Percentiles rank a stretch among this genome's conserved stretches.
phyloP scores from a whole-genome alignment of 1,139 yeast genomes.

The Yamadazyma dushanensis region DNA sequence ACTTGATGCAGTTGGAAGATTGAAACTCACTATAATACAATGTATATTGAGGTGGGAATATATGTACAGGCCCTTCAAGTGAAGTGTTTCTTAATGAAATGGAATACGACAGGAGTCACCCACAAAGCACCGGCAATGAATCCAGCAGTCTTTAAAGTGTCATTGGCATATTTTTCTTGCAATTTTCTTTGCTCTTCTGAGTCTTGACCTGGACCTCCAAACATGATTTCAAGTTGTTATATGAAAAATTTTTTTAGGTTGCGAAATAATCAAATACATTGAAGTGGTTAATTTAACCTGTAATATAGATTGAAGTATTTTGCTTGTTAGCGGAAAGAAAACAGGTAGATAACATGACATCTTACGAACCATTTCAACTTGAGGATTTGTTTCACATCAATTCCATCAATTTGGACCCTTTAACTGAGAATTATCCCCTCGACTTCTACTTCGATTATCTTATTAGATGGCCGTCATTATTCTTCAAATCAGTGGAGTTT shows the following conservation, averaged over 20 bases:
- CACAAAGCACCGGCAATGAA: conserved; percentile 77
- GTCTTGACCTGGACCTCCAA: conserved; percentile 68
- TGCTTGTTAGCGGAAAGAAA: background rate
- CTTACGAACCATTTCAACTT: conserved; percentile 81
- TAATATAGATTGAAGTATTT: no score
- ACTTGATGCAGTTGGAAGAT: conserved; percentile 30
- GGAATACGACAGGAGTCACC: conserved; percentile 67
- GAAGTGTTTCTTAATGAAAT: conserved; percentile 60
- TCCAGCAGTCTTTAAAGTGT: conserved; percentile 67
- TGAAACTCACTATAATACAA: background rate
- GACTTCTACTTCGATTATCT: conserved; percentile 84
- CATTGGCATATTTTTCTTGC: conserved; percentile 68
- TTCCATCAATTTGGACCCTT: conserved; percentile 77
- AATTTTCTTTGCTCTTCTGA: conserved; percentile 77
- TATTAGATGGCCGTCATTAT: conserved; percentile 82
- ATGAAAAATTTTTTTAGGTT: conserved; percentile 2
- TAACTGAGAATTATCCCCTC: conserved; percentile 87
- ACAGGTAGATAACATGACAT: conserved; percentile 56
- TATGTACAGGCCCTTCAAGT: conserved; percentile 17
- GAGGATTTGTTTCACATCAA: conserved; percentile 76
- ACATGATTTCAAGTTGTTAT: conserved; percentile 43
- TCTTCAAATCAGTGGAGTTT: conserved; percentile 68
- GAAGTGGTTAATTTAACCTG: no score
- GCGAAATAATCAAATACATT: background rate
- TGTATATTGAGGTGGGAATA: conserved; percentile 6